Percentiles rank a stretch among this genome's conserved stretches.
These are phyloP conservation scores for Paramyrothecium roridum DNA, from an alignment of 2,329 filamentous ascomycete genomes.

Conservation along the genomic window DNA sequence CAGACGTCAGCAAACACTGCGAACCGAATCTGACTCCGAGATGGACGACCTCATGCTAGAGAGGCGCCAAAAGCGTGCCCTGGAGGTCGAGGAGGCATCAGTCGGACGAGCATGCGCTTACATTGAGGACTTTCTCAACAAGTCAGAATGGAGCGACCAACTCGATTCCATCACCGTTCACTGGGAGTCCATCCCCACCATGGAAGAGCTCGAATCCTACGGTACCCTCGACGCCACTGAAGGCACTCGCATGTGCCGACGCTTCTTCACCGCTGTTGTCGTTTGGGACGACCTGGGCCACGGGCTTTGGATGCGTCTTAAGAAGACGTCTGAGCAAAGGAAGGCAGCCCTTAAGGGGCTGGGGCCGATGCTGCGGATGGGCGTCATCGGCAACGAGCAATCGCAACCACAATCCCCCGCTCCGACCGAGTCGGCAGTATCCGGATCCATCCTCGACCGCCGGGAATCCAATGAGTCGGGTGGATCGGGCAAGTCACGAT, in stretches of 20 bases:
- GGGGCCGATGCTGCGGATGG: conserved; percentile 1
- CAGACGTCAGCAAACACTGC: background rate
- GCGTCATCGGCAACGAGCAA: background rate
- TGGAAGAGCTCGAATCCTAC: conserved; percentile 28
- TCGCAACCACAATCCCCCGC: background rate
- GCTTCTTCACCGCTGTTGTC: conserved; percentile 33
- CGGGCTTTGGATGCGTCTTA: conserved; percentile 26
- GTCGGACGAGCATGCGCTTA: conserved; percentile 26
- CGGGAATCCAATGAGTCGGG: background rate
- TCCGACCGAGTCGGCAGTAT: no score
- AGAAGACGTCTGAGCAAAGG: conserved; percentile 11
- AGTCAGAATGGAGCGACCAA: conserved; percentile 24
- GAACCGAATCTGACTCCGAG: background rate
- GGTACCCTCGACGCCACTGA: conserved; percentile 27
- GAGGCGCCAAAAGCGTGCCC: background rate
- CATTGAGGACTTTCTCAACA: conserved; percentile 24
- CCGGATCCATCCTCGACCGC: no score
- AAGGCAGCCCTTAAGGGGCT: conserved; percentile 4
- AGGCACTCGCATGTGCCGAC: conserved; percentile 30
- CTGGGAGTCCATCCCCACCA: conserved; percentile 27
- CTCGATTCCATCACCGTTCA: conserved; percentile 29
- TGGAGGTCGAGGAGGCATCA: conserved; percentile 25
- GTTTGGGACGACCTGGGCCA: conserved; percentile 34
- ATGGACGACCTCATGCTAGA: background rate
- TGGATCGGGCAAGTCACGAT: background rate